These are phyloP conservation scores for Carallia brachiata DNA, from an alignment of 345 rosid species.

Conservation along the genomic window DNA sequence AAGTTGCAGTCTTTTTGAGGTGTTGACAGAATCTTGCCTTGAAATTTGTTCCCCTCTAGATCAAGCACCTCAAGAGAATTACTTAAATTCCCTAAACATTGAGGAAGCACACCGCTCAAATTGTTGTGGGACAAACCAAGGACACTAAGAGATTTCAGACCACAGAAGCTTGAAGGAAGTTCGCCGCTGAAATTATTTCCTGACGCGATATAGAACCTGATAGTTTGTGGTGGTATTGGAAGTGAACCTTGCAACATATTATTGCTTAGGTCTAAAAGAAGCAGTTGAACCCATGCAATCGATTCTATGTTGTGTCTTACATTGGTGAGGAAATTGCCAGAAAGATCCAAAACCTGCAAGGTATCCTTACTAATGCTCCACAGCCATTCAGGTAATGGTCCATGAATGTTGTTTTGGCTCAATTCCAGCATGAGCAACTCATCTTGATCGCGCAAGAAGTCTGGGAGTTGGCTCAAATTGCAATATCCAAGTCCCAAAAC, in stretches of 20 bases:
- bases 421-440: slow-evolving; percentile 11
- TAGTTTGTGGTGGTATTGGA: background rate
- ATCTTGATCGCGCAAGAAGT: slow-evolving; percentile 15
- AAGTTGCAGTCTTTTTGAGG: background rate
- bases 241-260: slow-evolving; percentile 16
- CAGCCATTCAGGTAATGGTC: slow-evolving; percentile 22
- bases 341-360: background rate
- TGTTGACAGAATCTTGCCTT: slow-evolving; percentile 11
- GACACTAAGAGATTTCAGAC: background rate
- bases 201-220: background rate
- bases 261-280: background rate
- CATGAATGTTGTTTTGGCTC: slow-evolving; percentile 16
- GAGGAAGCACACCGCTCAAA: slow-evolving; percentile 26
- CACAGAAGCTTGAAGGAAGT: slow-evolving; percentile 15
- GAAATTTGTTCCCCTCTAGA: slow-evolving; percentile 25
- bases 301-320: background rate
- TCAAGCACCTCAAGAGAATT: background rate
- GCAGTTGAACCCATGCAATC: background rate
- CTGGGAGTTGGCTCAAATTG: slow-evolving; percentile 25
- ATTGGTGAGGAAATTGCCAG: slow-evolving; percentile 12
- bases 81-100: slow-evolving; percentile 19
- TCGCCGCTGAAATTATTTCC: slow-evolving; percentile 4
- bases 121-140: slow-evolving; percentile 32
- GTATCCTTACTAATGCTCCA: slow-evolving; percentile 8
- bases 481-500: background rate